Evolutionary conservation across 163 green algal species (phyloP).

Genomic region (Prototheca wickerhamii): DNA sequence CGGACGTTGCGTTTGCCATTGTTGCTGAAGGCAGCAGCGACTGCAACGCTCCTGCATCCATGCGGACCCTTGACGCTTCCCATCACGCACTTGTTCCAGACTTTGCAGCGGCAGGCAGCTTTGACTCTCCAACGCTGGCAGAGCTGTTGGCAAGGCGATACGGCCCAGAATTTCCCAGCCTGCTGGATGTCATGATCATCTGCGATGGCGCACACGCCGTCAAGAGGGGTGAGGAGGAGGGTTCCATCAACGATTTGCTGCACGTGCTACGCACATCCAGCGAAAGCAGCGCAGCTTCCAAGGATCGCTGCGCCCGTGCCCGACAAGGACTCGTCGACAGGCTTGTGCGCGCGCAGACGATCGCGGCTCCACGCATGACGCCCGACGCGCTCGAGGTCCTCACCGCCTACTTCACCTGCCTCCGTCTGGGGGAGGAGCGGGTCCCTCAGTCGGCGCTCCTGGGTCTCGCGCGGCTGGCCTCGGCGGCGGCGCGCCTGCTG

Average conservation of each 20-base stretch:
- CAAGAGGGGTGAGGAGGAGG: neutral
- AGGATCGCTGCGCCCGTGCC: neutral
- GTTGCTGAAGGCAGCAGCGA: too few relatives aligned
- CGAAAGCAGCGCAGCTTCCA: neutral
- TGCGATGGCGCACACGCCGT: neutral
- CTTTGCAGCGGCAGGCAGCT: too few relatives aligned
- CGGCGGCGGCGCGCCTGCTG: slow-evolving; percentile 13
- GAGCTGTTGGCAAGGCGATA: neutral
- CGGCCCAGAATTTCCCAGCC: neutral
- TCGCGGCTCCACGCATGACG: slow-evolving; percentile 3
- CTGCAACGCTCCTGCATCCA: too few relatives aligned
- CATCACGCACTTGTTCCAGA: too few relatives aligned
- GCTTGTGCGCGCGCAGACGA: neutral
- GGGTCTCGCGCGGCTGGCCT: slow-evolving; percentile 10
- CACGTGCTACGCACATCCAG: too few relatives aligned
- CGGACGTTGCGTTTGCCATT: too few relatives aligned
- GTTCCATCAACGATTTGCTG: too few relatives aligned
- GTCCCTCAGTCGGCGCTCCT: slow-evolving; percentile 6
- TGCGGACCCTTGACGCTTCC: too few relatives aligned
- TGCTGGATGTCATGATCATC: neutral
- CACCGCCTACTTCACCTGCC: slow-evolving; percentile 12
- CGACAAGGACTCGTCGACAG: neutral
- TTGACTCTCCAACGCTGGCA: too few relatives aligned
- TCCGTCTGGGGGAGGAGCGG: neutral
- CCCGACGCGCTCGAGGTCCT: slow-evolving; percentile 6